phyloP scores from a whole-genome alignment of 441 rosid genomes.

The Hura crepitans region DNA sequence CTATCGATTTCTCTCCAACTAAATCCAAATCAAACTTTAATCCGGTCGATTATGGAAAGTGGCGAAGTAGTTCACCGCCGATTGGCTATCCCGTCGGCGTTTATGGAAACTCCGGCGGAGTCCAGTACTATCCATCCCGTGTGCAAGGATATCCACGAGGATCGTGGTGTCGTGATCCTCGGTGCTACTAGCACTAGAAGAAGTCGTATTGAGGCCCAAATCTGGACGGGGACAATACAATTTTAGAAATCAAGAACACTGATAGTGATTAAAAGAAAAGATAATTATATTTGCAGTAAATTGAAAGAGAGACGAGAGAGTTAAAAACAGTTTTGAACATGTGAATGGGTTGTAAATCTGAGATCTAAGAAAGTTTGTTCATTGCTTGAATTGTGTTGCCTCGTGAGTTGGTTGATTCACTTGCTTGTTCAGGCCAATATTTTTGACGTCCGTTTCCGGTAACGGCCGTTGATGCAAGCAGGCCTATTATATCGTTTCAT shows the following conservation, averaged over 20 bases:
- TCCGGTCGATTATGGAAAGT: conserved; percentile 18
- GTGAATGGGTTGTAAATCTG: conserved; percentile 9
- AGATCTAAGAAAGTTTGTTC: not conserved
- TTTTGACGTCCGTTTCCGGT: not conserved
- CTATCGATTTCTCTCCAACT: conserved; percentile 30
- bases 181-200: conserved; percentile 10
- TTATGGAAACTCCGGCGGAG: conserved; percentile 18
- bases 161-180: conserved; percentile 19
- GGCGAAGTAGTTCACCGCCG: conserved; percentile 25
- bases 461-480: not conserved
- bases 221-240: not conserved
- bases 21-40: conserved; percentile 21
- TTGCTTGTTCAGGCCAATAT: not conserved
- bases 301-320: not conserved
- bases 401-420: not conserved
- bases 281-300: not conserved
- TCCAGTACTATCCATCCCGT: conserved; percentile 23
- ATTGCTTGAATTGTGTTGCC: not conserved
- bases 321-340: not conserved
- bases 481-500: too few species aligned
- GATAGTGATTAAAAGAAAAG: conserved; percentile 6
- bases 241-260: not conserved
- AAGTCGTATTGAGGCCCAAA: conserved; percentile 24
- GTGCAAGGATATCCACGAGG: conserved; percentile 26
- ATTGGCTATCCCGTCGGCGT: conserved; percentile 24